A percentile compares a stretch with the other conserved stretches of the same genome.
These are phyloP conservation scores for Ceratocystis smalleyi DNA, from an alignment of 2,329 filamentous ascomycete species.

Conservation along the genomic window DNA sequence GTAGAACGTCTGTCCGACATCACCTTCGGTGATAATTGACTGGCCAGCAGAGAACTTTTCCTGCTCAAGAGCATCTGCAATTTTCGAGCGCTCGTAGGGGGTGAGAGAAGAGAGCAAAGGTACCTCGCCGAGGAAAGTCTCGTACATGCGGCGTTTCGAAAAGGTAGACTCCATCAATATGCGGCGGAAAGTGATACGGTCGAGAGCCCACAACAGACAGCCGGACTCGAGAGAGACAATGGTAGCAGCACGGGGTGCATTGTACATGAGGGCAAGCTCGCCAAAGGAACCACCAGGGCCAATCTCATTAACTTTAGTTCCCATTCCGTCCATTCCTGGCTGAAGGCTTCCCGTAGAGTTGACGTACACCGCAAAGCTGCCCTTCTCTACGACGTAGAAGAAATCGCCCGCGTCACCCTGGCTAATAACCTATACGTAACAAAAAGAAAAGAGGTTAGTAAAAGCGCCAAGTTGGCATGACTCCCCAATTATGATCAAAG, in stretches of 20 bases:
- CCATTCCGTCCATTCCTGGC: constrained; percentile 66
- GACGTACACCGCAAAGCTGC: constrained; percentile 81
- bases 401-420: constrained; percentile 94
- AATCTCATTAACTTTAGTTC: constrained; percentile 65
- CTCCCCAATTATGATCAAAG: neutral
- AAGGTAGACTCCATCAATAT: constrained; percentile 98
- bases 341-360: constrained; percentile 63
- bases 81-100: constrained; percentile 88
- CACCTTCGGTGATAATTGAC: constrained; percentile 82
- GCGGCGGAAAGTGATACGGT: constrained; percentile 89
- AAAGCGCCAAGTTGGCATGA: neutral
- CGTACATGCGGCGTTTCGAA: constrained; percentile 89
- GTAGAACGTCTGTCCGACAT: constrained; percentile 82
- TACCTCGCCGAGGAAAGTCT: constrained; percentile 89
- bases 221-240: constrained; percentile 66
- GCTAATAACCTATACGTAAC: constrained; percentile 56
- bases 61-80: constrained; percentile 88
- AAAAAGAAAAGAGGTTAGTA: neutral
- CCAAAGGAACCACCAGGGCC: constrained; percentile 87
- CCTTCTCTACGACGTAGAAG: constrained; percentile 93
- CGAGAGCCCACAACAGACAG: constrained; percentile 82
- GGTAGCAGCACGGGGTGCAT: constrained; percentile 86
- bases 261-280: constrained; percentile 96
- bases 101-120: constrained; percentile 70
- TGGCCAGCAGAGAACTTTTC: constrained; percentile 66